Percentiles rank a stretch among this genome's conserved stretches.
Evolutionary conservation across 768 basidiomycete genomes (phyloP).

Genomic region (Boletus eberwhitei): DNA sequence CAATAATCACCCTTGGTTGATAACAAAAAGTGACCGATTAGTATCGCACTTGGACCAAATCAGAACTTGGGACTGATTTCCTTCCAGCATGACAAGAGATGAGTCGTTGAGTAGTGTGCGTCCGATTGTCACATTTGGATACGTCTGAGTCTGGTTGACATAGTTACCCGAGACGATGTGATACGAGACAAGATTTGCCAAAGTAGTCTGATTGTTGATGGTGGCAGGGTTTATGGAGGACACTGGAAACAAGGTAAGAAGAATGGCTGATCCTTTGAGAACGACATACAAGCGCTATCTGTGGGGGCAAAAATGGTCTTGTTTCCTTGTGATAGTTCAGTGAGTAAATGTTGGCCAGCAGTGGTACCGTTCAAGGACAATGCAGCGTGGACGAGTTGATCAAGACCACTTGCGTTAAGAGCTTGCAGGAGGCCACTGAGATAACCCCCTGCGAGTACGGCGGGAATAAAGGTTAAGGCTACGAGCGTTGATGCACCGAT

Average conservation of each 20-base stretch:
- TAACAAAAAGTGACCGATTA: constrained; percentile 40
- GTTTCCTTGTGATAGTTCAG: constrained; percentile 40
- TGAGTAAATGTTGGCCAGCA: constrained; percentile 43
- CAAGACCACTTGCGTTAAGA: constrained; percentile 40
- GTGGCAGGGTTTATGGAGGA: background rate
- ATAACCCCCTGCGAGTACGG: constrained; percentile 32
- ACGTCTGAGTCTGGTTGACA: constrained; percentile 38
- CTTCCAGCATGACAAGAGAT: constrained; percentile 51
- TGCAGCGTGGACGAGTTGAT: constrained; percentile 39
- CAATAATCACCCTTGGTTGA: constrained; percentile 46
- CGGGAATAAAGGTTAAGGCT: constrained; percentile 25
- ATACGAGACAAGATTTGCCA: constrained; percentile 53
- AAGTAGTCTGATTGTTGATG: constrained; percentile 30
- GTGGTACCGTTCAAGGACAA: constrained; percentile 41
- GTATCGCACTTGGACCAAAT: constrained; percentile 37
- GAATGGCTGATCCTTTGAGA: background rate
- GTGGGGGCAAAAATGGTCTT: constrained; percentile 57
- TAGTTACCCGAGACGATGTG: constrained; percentile 57
- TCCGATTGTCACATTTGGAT: constrained; percentile 60
- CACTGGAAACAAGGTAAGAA: constrained; percentile 12
- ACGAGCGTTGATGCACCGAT: background rate
- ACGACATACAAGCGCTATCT: constrained; percentile 50
- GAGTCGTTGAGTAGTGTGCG: constrained; percentile 58
- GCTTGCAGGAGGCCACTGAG: constrained; percentile 34
- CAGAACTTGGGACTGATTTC: constrained; percentile 54